Conservation (phyloP, 2,329 filamentous ascomycete genomes). For the Sclerotinia borealis region DNA sequence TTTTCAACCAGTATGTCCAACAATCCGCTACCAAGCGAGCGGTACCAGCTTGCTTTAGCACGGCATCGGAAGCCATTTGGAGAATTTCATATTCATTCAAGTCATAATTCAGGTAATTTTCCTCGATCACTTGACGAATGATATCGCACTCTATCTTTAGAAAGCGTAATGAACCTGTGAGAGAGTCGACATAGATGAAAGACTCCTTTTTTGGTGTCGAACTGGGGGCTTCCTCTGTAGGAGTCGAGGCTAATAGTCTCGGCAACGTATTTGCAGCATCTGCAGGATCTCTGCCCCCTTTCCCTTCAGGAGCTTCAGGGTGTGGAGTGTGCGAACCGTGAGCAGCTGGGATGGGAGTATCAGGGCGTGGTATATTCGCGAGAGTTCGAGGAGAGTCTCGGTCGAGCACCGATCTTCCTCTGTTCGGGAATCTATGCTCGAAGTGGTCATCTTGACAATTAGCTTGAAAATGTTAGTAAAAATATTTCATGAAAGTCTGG, state of each 20-base stretch:
- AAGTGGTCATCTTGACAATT: neutral
- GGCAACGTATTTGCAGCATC: too few relatives aligned
- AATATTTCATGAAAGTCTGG: too few relatives aligned
- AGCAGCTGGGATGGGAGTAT: neutral
- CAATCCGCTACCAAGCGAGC: neutral
- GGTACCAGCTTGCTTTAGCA: neutral
- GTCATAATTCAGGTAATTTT: neutral
- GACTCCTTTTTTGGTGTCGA: neutral
- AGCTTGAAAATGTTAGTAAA: neutral
- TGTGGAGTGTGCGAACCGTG: neutral
- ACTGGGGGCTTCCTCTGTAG: neutral
- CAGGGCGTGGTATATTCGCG: neutral
- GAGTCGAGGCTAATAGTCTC: neutral
- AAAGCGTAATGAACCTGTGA: neutral
- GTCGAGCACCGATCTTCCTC: neutral
- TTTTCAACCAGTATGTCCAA: neutral
- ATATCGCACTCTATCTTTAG: neutral
- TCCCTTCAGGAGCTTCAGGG: neutral
- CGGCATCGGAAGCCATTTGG: neutral
- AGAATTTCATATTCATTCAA: neutral
- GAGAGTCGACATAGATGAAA: neutral
- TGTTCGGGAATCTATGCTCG: neutral
- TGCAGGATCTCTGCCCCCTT: too few relatives aligned
- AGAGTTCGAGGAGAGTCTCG: neutral
- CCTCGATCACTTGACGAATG: neutral